Conservation (phyloP, 441 rosid genomes). For the Erysimum cheiri region DNA sequence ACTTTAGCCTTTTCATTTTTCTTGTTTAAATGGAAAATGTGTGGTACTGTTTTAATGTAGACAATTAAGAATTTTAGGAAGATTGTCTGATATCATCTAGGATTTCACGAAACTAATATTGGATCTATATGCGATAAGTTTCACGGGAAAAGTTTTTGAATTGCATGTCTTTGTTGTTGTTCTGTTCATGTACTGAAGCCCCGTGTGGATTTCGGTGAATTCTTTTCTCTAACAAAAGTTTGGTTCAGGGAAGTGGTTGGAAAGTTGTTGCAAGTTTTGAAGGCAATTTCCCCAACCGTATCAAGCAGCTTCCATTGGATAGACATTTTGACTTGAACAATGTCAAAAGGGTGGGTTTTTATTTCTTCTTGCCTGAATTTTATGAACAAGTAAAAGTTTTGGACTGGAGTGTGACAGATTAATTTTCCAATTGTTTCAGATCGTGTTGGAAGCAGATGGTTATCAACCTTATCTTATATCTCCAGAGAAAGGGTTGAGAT, state of each 20-base stretch:
- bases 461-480: slow-evolving; percentile 87
- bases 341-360: slow-evolving; percentile 62
- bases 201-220: slow-evolving; percentile 23
- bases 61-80: not conserved
- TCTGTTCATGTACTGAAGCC: slow-evolving; percentile 25
- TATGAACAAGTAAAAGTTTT: slow-evolving; percentile 19
- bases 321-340: slow-evolving; percentile 68
- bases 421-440: slow-evolving; percentile 49
- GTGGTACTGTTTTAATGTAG: slow-evolving; percentile 5
- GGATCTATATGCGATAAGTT: not conserved
- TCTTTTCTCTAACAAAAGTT: slow-evolving; percentile 25
- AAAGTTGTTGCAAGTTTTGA: slow-evolving; percentile 76
- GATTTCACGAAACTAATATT: not conserved
- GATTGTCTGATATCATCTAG: slow-evolving; percentile 21
- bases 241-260: slow-evolving; percentile 70
- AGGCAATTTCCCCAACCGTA: slow-evolving; percentile 65
- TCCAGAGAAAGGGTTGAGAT: slow-evolving; percentile 84
- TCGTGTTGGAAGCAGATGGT: slow-evolving; percentile 83
- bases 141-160: slow-evolving; percentile 1
- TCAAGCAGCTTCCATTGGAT: slow-evolving; percentile 69
- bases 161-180: slow-evolving; percentile 27
- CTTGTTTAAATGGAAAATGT: slow-evolving; percentile 22
- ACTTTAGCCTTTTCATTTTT: slow-evolving; percentile 10
- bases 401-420: slow-evolving; percentile 30
- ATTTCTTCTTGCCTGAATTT: slow-evolving; percentile 24